Evolutionary conservation across 768 basidiomycete species (phyloP), one percentile per base, ranked within the genome.

Genomic region (Collybia nuda): DNA sequence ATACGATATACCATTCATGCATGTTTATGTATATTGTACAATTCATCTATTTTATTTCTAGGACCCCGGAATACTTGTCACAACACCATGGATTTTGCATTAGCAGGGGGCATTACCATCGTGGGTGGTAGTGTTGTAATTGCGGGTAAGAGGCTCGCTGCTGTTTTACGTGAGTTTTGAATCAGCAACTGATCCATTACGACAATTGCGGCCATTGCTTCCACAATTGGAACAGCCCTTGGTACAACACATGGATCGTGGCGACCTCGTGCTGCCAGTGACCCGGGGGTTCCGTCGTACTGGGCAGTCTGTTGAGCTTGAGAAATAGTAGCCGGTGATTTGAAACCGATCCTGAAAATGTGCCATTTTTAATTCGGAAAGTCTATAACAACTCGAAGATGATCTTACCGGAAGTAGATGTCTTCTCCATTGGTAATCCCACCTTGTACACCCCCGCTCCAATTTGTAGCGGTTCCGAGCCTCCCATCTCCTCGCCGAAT

Each of bases 171-270:
- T 7, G 94, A 78, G 56, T 93, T 90, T 71, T 98, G 96, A 51
- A 91, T 84, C 36, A 98, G 78, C 51, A 98, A 76, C 61, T 88
- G 83, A 65, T 99, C 97, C 87, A 99, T 92, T 57, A 97, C 79
- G 52, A 98, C 96, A 43, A 98, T 78, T 22, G 88, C 86, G 0
- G 96, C 93, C 97, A 99, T 99, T 0, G 92, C 85, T 72, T 99
- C 97, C 39, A 98, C 96, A 60, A 99, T 99, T 38, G 97, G 94
- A 7, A 98, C 93, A 17, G 94, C 94, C 41, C 94, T 86, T 37
- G 96, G 96, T 5, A 99, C 93, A 40, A 99, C 96, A 65, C 96
- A 98, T 15, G 96, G 94, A 64, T 98, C 96, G 70, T 98, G 96
- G 47, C 97, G 80, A 11, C 97, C 97, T 26, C 93, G 81, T 32